Percentiles rank a stretch among this genome's conserved stretches.
These are phyloP conservation scores for Trichosporon sp. DNA, from an alignment of 1,284 basidiomycete species.

Conservation along the genomic window DNA sequence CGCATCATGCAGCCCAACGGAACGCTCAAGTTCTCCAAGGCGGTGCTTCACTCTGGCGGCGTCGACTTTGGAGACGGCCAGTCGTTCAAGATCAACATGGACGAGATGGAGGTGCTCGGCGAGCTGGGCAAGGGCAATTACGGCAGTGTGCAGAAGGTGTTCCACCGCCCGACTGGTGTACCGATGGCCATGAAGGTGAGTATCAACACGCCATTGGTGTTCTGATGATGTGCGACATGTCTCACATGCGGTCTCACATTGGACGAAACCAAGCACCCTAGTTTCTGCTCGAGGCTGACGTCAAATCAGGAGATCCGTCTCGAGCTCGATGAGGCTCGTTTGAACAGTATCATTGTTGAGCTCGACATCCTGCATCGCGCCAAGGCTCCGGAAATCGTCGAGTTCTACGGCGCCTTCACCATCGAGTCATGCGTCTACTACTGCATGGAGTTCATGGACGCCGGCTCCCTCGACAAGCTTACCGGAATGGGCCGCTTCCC, in stretches of 20 bases:
- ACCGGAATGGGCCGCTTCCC: constrained; percentile 51
- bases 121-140: constrained; percentile 90
- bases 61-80: constrained; percentile 93
- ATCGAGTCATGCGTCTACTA: constrained; percentile 98
- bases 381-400: constrained; percentile 84
- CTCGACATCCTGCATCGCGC: constrained; percentile 95
- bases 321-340: constrained; percentile 90
- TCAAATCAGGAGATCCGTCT: constrained; percentile 82
- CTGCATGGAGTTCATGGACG: constrained; percentile 99
- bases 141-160: constrained; percentile 91
- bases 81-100: constrained; percentile 94
- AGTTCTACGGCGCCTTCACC: constrained; percentile 98
- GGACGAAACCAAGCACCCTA: neutral
- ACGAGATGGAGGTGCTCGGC: constrained; percentile 82
- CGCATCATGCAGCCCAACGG: constrained; percentile 95
- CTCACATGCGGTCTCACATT: neutral
- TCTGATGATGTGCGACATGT: neutral
- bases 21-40: constrained; percentile 91
- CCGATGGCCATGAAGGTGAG: constrained; percentile 97
- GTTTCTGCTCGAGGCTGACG: constrained; percentile 3
- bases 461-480: constrained; percentile 85
- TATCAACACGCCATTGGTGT: neutral
- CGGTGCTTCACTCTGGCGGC: constrained; percentile 82
- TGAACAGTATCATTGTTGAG: constrained; percentile 97
- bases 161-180: constrained; percentile 90